These are phyloP conservation scores for Dacryopinax spathularia DNA, from an alignment of 768 basidiomycete genomes.

Conservation along the genomic window DNA sequence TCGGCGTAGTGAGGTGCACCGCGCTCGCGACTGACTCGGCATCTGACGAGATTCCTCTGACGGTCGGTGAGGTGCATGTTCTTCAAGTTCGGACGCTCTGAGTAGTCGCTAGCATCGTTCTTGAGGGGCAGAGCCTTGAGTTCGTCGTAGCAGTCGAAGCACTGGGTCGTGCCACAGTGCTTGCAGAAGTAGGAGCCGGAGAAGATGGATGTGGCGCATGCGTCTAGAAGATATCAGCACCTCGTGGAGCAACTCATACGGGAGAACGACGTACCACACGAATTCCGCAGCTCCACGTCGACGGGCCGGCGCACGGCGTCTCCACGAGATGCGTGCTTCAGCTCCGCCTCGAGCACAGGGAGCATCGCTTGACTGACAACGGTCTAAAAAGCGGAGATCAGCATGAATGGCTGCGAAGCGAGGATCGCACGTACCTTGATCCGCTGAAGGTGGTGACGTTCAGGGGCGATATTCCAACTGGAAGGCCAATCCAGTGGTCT, in stretches of 20 bases:
- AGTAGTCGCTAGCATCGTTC: constrained; percentile 18
- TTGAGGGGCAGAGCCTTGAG: constrained; percentile 50
- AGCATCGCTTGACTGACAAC: constrained; percentile 56
- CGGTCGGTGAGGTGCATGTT: constrained; percentile 13
- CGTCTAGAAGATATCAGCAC: constrained; percentile 39
- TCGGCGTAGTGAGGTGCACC: constrained; percentile 33
- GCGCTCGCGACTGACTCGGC: background rate
- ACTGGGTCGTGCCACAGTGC: constrained; percentile 80
- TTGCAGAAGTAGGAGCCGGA: constrained; percentile 82
- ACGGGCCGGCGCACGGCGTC: constrained; percentile 57
- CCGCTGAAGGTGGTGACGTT: background rate
- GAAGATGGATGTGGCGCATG: constrained; percentile 87
- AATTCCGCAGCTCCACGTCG: constrained; percentile 70
- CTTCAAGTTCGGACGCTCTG: constrained; percentile 16
- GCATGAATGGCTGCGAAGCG: background rate
- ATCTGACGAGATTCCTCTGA: background rate
- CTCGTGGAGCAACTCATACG: background rate
- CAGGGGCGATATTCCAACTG: background rate
- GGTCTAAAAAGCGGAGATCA: background rate
- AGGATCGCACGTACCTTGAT: background rate
- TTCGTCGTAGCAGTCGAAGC: constrained; percentile 64
- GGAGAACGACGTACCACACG: constrained; percentile 48
- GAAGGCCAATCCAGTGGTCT: background rate
- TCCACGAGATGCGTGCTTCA: constrained; percentile 40
- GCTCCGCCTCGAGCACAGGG: constrained; percentile 50